These are phyloP conservation scores for Phytopythium litorale DNA, from an alignment of 352 stramenopile species.

Conservation along the genomic window DNA sequence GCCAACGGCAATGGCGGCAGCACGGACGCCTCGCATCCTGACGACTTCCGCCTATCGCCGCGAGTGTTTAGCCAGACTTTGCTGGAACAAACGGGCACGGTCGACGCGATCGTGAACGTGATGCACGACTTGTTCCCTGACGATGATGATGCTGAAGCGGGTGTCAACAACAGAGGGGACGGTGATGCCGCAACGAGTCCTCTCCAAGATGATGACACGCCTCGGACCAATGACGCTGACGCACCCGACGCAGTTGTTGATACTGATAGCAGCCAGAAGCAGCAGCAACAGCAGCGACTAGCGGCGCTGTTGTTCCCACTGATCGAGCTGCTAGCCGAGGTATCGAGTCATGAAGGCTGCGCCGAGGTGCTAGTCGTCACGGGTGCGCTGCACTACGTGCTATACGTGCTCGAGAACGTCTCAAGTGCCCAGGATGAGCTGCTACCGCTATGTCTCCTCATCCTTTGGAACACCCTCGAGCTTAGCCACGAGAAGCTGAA, in stretches of 20 bases:
- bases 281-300: conserved; percentile 11
- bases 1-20: conserved; percentile 18
- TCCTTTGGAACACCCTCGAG: conserved; percentile 77
- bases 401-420: conserved; percentile 60
- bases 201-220: background rate
- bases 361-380: conserved; percentile 65
- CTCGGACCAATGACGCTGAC: background rate
- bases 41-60: conserved; percentile 59
- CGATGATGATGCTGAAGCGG: conserved; percentile 20
- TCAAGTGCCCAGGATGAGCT: conserved; percentile 59
- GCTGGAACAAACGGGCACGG: conserved; percentile 56
- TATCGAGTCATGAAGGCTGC: conserved; percentile 62
- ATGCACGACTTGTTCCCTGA: conserved; percentile 74
- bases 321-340: conserved; percentile 57
- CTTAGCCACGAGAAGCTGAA: conserved; percentile 54
- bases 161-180: background rate
- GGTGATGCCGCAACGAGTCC: background rate
- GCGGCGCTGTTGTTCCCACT: conserved; percentile 50
- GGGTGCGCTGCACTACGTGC: conserved; percentile 58
- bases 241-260: background rate
- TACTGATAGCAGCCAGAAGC: background rate
- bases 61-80: conserved; percentile 64
- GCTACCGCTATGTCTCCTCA: conserved; percentile 60
- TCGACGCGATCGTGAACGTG: conserved; percentile 54
- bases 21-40: conserved; percentile 19